Evolutionary conservation across 495 filamentous ascomycete species (phyloP), one percentile per base, ranked within the genome.

Genomic region (Terfezia boudieri): DNA sequence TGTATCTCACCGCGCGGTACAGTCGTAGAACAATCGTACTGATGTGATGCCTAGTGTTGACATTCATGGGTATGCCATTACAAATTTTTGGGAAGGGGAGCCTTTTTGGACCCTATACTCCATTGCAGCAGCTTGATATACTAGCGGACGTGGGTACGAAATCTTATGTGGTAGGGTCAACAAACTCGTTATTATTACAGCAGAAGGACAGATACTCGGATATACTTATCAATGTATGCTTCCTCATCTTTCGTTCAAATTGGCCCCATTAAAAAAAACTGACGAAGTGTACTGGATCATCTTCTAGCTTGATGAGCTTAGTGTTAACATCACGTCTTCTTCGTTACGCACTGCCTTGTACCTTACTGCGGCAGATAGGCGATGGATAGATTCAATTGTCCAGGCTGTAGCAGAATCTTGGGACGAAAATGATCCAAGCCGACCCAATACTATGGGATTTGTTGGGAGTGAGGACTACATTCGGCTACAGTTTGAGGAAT

Each of bases 401-500:
- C 85, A 92, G 65, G 82, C 86, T 48, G 84, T 98, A 37, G 84
- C 86, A 60, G 88, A 95, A 56, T 94, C 88, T 1, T 98, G 90
- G 90, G 89, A 96, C 67, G 85, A 93, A 38, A 36, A 77, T 7
- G 87, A 96, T 67, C 90, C 90, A 8, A 73, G 78, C 52, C 77
- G 83, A 46, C 90, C 90, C 14, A 94, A 87, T 60, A 94, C 86
- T 8, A 82, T 93, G 71, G 89, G 88, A 16, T 98, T 94, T 64
- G 82, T 86, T 60, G 90, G 90, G 52, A 94, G 88, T 56, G 90
- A 98, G 70, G 92, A 96, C 64, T 96, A 95, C 65, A 96, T 98
- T 61, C 78, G 90, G 17, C 76, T 96, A 8, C 90, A 98, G 61
- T 98, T 98, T 57, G 90, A 98, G 70, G 92, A 96, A 65, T 98